Evolutionary conservation across 1,284 basidiomycete genomes (phyloP).

Genomic region (Somion occarium): DNA sequence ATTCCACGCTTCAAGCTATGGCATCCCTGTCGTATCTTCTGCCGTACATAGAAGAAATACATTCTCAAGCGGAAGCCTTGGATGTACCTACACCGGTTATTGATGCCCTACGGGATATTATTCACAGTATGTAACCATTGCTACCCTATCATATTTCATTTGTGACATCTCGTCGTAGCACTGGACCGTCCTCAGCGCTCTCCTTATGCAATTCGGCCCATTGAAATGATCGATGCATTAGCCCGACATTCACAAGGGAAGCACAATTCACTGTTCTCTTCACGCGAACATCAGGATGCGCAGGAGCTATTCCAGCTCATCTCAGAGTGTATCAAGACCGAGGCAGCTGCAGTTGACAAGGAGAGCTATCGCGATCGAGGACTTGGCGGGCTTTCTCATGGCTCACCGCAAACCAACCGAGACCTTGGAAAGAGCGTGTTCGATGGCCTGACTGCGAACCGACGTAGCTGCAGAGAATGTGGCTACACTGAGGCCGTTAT

Average conservation of each 20-base stretch:
- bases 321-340: conserved; percentile 82
- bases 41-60: conserved; percentile 68
- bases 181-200: conserved; percentile 67
- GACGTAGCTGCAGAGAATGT: conserved; percentile 76
- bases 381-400: conserved; percentile 39
- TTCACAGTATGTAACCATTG: conserved; percentile 46
- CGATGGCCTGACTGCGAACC: conserved; percentile 78
- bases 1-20: conserved; percentile 84
- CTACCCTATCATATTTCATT: background rate
- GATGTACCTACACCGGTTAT: conserved; percentile 82
- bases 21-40: conserved; percentile 78
- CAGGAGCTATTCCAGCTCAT: conserved; percentile 93
- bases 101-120: conserved; percentile 66
- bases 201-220: conserved; percentile 61
- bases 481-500: conserved; percentile 88
- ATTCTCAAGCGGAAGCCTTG: conserved; percentile 65
- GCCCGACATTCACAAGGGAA: conserved; percentile 51
- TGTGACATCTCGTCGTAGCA: conserved; percentile 34
- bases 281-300: conserved; percentile 91
- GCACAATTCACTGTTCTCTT: conserved; percentile 67
- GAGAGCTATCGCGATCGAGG: conserved; percentile 67
- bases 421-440: conserved; percentile 66
- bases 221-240: conserved; percentile 68
- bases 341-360: conserved; percentile 60
- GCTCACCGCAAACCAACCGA: conserved; percentile 27